Conservation (phyloP, 768 basidiomycete genomes). For the Naganishia vaughanmartiniae region DNA sequence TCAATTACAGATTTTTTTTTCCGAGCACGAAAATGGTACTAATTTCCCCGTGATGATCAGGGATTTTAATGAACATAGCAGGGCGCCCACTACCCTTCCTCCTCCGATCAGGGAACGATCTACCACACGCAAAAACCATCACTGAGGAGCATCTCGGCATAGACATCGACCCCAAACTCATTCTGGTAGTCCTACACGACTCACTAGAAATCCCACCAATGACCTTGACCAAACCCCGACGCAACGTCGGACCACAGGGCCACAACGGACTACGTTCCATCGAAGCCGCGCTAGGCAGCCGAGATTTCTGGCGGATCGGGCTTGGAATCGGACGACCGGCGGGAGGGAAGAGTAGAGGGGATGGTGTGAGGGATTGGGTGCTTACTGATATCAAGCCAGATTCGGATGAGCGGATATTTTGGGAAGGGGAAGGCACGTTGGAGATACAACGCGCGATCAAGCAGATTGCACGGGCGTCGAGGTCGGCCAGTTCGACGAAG, state of each 20-base stretch:
- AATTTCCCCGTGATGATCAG: constrained; percentile 10
- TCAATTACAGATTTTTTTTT: not conserved
- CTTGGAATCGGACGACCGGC: constrained; percentile 31
- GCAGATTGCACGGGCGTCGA: not conserved
- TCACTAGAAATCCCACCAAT: constrained; percentile 23
- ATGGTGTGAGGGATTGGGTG: constrained; percentile 32
- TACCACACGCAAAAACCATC: not conserved
- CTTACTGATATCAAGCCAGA: constrained; percentile 20
- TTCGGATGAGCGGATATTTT: constrained; percentile 32
- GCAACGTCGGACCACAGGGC: constrained; percentile 25
- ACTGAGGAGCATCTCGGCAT: not conserved
- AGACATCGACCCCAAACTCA: constrained; percentile 8
- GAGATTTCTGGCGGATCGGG: constrained; percentile 31
- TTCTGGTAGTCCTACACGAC: constrained; percentile 32
- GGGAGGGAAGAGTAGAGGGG: constrained; percentile 9
- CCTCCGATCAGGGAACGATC: constrained; percentile 18
- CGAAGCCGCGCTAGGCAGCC: constrained; percentile 23
- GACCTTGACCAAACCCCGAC: constrained; percentile 13
- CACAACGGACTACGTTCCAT: constrained; percentile 34
- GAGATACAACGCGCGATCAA: not conserved
- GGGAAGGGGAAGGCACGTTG: constrained; percentile 30
- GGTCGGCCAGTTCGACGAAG: not conserved
- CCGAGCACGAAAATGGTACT: not conserved
- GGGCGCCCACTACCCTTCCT: constrained; percentile 31
- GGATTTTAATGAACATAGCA: constrained; percentile 31